Conservation (phyloP, 495 filamentous ascomycete genomes). For the Acidomyces sp. region DNA sequence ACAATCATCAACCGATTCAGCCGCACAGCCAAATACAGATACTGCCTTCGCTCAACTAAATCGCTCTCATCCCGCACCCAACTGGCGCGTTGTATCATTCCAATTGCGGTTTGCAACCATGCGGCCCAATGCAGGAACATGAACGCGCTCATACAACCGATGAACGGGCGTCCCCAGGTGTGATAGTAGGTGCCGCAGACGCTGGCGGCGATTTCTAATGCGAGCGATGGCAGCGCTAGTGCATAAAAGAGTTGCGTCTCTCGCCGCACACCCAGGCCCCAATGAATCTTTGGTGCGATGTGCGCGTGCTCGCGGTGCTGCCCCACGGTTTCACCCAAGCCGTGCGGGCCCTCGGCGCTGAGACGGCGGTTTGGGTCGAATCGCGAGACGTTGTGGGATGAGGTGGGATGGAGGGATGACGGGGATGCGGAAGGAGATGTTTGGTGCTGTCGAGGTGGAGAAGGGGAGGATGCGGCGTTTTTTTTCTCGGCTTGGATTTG, state of each 20-base stretch:
- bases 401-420: no score
- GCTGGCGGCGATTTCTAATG: conserved; percentile 10
- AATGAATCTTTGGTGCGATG: conserved; percentile 1
- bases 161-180: conserved; percentile 3
- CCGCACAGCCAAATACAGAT: conserved; percentile 16
- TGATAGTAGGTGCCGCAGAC: conserved; percentile 1
- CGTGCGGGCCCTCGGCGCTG: conserved; percentile 7
- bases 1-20: conserved; percentile 18
- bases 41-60: conserved; percentile 13
- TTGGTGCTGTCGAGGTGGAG: not conserved
- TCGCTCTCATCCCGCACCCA: conserved; percentile 17
- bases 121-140: conserved; percentile 13
- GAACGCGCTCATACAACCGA: conserved; percentile 4
- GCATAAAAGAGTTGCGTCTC: conserved; percentile 16
- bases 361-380: conserved; percentile 7
- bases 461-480: no score
- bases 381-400: no score
- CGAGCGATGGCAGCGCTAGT: conserved; percentile 3
- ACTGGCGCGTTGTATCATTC: conserved; percentile 17
- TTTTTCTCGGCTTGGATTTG: no score
- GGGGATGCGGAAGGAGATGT: no score
- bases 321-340: conserved; percentile 13
- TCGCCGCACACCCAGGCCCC: conserved; percentile 1
- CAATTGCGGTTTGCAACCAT: conserved; percentile 14
- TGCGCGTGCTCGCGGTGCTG: conserved; percentile 12